Conservation (phyloP, 176 grass and related monocot species). For the Chloris gayana region DNA sequence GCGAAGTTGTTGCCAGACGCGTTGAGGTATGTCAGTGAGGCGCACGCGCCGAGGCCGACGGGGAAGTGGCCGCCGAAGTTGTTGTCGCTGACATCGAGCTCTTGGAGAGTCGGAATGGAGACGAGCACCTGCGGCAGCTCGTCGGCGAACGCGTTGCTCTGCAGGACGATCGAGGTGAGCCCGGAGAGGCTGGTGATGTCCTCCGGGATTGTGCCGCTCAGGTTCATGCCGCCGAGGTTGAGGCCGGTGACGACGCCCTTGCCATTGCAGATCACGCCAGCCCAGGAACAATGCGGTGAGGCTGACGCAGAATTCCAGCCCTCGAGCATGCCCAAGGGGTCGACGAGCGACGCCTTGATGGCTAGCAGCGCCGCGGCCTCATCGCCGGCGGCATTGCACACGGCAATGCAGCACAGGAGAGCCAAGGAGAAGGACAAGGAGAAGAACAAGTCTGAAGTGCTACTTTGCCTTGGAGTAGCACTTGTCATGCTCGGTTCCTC, state of each 20-base stretch:
- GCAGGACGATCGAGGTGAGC: constrained; percentile 68
- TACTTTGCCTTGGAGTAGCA: constrained; percentile 50
- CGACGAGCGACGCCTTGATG: constrained; percentile 66
- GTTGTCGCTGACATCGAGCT: constrained; percentile 90
- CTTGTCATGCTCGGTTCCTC: constrained; percentile 56
- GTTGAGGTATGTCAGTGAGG: constrained; percentile 59
- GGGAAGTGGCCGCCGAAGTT: constrained; percentile 79
- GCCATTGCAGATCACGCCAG: constrained; percentile 60
- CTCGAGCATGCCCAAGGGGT: constrained; percentile 54
- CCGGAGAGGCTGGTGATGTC: constrained; percentile 57
- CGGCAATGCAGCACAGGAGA: constrained; percentile 42
- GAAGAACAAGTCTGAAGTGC: constrained; percentile 46
- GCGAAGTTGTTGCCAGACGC: constrained; percentile 92
- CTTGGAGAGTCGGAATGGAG: constrained; percentile 50
- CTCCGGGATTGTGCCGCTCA: constrained; percentile 70
- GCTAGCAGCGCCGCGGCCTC: constrained; percentile 62
- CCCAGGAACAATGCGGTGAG: constrained; percentile 68
- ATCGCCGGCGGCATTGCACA: constrained; percentile 48
- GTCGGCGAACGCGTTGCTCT: constrained; percentile 67
- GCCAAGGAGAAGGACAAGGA: constrained; percentile 48
- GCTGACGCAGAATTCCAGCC: constrained; percentile 51
- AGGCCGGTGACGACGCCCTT: constrained; percentile 69
- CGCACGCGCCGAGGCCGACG: constrained; percentile 56
- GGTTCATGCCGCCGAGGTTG: constrained; percentile 73
- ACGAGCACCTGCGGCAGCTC: constrained; percentile 54